These are phyloP conservation scores for Lolium perenne DNA, from an alignment of 176 grass and related monocot genomes.

Conservation along the genomic window DNA sequence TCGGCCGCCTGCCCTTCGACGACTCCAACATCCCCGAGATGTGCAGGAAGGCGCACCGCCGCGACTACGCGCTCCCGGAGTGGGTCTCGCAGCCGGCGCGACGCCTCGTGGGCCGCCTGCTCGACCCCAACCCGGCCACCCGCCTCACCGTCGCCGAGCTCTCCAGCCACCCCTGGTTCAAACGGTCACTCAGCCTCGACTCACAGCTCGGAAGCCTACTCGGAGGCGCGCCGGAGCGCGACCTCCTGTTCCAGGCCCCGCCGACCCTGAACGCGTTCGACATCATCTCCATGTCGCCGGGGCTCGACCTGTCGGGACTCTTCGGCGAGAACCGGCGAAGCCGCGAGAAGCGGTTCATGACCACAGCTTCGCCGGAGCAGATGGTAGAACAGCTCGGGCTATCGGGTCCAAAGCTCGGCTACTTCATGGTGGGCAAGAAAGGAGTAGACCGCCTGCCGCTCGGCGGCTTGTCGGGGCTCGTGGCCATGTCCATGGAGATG, in stretches of 20 bases:
- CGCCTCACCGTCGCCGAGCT: constrained; percentile 67
- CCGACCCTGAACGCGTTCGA: constrained; percentile 79
- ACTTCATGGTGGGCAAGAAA: constrained; percentile 69
- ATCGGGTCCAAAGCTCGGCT: constrained; percentile 61
- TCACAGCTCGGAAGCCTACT: constrained; percentile 70
- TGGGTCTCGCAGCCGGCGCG: constrained; percentile 69
- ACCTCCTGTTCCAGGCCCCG: constrained; percentile 49
- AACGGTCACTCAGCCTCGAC: constrained; percentile 84
- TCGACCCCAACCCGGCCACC: constrained; percentile 85
- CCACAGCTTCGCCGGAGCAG: constrained; percentile 56
- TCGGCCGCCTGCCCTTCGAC: constrained; percentile 82
- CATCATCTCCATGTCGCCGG: constrained; percentile 77
- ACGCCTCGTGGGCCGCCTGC: constrained; percentile 64
- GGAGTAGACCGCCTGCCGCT: constrained; percentile 41
- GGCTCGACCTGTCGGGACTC: constrained; percentile 77
- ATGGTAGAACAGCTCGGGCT: constrained; percentile 65
- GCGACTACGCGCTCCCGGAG: constrained; percentile 66
- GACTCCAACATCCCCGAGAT: constrained; percentile 83
- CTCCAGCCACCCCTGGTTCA: constrained; percentile 81
- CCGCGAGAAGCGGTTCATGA: constrained; percentile 76
- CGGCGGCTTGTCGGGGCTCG: constrained; percentile 51
- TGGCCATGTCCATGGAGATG: constrained; percentile 72
- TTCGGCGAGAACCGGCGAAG: constrained; percentile 55
- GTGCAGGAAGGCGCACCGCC: constrained; percentile 67
- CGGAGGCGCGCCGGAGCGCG: constrained; percentile 39